A percentile compares a stretch with the other conserved stretches of the same genome.
Conservation (phyloP, 352 stramenopile species). For the Pythium rhizo-oryzae region DNA sequence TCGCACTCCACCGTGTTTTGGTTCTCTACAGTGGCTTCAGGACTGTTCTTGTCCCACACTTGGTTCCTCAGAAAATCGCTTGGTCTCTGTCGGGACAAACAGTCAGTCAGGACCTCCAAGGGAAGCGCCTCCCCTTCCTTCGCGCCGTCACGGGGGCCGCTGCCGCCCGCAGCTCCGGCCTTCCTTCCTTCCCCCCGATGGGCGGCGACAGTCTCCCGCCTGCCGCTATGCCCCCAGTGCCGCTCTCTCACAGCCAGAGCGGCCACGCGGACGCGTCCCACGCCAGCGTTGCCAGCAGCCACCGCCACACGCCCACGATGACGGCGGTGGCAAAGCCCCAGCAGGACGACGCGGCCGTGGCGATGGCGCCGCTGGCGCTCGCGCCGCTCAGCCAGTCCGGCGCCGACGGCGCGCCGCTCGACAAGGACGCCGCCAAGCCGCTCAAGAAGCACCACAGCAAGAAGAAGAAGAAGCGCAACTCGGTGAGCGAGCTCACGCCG, state of each 20-base stretch:
- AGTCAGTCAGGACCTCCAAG: conserved; percentile 17
- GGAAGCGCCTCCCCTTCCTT: not conserved
- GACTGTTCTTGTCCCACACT: conserved; percentile 1
- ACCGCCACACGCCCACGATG: conserved; percentile 1
- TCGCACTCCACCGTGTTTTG: conserved; percentile 10
- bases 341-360: not conserved
- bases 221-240: conserved; percentile 19
- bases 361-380: not conserved
- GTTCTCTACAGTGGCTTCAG: not conserved
- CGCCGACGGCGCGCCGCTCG: not conserved
- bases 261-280: conserved; percentile 3
- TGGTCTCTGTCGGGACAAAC: conserved; percentile 24
- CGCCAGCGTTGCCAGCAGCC: not conserved
- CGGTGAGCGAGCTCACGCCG: conserved; percentile 41
- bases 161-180: not conserved
- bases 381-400: not conserved
- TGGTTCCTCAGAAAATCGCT: conserved; percentile 32
- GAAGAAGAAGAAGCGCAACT: conserved; percentile 26
- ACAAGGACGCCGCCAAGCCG: not conserved
- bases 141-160: conserved; percentile 5
- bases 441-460: conserved; percentile 20
- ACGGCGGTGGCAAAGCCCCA: not conserved
- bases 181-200: conserved; percentile 15
- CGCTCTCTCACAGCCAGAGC: conserved; percentile 26
- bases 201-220: conserved; percentile 18